Evolutionary conservation across 1,284 basidiomycete species (phyloP), one percentile per base, ranked within the genome.

Genomic region (Leccinum angustisporum): DNA sequence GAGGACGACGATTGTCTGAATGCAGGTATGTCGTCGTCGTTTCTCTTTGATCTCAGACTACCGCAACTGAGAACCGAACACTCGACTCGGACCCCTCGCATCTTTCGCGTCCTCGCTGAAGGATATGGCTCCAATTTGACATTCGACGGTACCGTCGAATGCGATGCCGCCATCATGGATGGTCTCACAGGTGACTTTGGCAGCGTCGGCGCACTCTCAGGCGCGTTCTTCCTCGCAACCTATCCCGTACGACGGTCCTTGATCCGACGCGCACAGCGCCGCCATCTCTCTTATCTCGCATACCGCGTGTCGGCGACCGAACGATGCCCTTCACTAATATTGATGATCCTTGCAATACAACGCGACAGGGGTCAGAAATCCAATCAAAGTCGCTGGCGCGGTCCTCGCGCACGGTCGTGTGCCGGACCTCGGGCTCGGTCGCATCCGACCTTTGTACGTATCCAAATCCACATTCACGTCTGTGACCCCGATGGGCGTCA

Each of bases 121-220:
- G 90, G 90, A 0, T 85, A 81, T 63, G 90, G 91, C 5, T 89
- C 91, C 1, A 92, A 92, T 72, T 76, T 92, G 48, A 91, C 88
- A 0, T 65, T 86, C 7, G 77, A 82, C 21, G 90, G 90, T 9
- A 77, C 75, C 2, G 89, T 91, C 18, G 90, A 92, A 75, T 92
- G 90, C 67, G 90, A 92, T 67, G 90, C 90, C 1, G 80, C 88
- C 9, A 78, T 92, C 61, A 90, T 91, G 86, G 80, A 84, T 58
- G 84, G 82, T 1, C 60, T 56, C 10, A 75, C 75, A 3, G 74
- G 77, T 50, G 76, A 79, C 56, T 92, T 88, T 71, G 91, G 90
- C 27, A 85, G 86, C 65, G 83, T 87, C 16, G 90, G 87, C 55
- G 89, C 90, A 3, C 78, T 90, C 27, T 78, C 84, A 72, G 88